Conservation (phyloP, 345 rosid genomes). For the Dipteronia sinensis region DNA sequence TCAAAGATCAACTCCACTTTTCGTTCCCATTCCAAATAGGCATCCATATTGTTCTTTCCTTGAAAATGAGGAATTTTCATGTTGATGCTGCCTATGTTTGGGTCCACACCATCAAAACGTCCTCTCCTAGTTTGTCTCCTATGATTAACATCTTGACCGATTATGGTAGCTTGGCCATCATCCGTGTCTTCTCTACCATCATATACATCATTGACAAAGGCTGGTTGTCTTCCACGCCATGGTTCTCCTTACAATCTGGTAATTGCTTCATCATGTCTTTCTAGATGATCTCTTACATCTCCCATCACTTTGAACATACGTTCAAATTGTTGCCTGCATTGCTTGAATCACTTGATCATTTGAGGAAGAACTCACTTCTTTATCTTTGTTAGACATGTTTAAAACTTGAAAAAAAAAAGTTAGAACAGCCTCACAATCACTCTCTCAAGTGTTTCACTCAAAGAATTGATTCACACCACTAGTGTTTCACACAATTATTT, state of each 20-base stretch:
- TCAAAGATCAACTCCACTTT: too few relatives aligned
- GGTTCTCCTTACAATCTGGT: not conserved
- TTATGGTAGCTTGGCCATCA: not conserved
- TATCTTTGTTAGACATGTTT: not conserved
- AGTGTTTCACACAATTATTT: too few relatives aligned
- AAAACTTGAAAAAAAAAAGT: not conserved
- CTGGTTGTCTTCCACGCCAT: not conserved
- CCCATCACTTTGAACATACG: not conserved
- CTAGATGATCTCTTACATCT: not conserved
- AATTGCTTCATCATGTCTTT: not conserved
- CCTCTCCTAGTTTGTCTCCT: not conserved
- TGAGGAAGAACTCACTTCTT: not conserved
- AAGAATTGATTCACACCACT: too few relatives aligned
- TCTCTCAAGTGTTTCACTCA: too few relatives aligned
- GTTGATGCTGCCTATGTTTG: too few relatives aligned
- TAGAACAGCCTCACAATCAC: not conserved
- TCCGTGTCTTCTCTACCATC: not conserved
- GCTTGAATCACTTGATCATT: not conserved
- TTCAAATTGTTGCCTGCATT: not conserved
- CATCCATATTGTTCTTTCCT: too few relatives aligned
- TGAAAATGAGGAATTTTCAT: too few relatives aligned
- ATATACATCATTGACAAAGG: not conserved
- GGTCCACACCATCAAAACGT: not conserved
- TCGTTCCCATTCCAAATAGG: too few relatives aligned
- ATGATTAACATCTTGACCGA: not conserved